phyloP scores from a whole-genome alignment of 305 asterid species.

The Fraxinus velutina region DNA sequence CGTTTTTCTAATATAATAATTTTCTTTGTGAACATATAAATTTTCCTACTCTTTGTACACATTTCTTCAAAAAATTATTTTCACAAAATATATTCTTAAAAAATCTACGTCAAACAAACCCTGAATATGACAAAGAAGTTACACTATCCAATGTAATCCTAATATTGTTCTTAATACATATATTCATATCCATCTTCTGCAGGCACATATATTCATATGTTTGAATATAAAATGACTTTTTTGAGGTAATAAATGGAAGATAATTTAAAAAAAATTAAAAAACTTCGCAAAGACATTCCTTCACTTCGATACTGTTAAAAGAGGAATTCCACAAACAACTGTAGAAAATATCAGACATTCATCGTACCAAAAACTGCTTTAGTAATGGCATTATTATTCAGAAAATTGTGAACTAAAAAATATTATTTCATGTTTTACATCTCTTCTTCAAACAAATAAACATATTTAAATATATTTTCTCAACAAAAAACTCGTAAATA shows the following conservation, averaged over 20 bases:
- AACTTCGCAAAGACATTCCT: conserved; percentile 13
- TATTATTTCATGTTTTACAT: background rate
- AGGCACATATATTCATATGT: background rate
- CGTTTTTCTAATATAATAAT: too few relatives aligned
- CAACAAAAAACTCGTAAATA: background rate
- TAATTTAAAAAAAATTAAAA: background rate
- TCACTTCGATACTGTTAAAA: background rate
- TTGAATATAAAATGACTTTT: background rate
- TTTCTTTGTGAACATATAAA: background rate
- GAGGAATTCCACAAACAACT: background rate
- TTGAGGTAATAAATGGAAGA: background rate
- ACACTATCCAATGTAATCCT: background rate
- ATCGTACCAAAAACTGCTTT: conserved; percentile 39
- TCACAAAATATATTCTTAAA: background rate
- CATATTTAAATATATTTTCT: background rate
- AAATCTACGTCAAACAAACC: background rate
- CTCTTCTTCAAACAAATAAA: background rate
- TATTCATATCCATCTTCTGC: background rate
- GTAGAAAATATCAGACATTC: conserved; percentile 3
- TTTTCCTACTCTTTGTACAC: background rate
- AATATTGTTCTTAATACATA: background rate
- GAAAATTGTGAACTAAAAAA: background rate
- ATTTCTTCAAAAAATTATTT: background rate
- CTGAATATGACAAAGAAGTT: background rate
- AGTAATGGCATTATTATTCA: conserved; percentile 29